Evolutionary conservation across 2,329 filamentous ascomycete species (phyloP).

Genomic region (Apiospora pterosperma): DNA sequence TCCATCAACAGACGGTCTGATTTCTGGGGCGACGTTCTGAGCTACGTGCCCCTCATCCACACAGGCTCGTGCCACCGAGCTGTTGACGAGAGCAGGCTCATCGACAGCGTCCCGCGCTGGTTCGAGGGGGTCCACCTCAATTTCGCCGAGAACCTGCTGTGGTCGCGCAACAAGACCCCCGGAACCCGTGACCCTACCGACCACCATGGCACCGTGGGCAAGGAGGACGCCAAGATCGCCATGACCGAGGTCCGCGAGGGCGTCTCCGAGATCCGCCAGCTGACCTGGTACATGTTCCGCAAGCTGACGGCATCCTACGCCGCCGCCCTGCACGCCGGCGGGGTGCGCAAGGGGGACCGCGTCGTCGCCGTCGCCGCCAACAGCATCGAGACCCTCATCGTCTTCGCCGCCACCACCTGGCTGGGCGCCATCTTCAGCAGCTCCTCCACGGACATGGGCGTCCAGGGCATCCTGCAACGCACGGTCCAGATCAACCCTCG

Average conservation of each 20-base stretch:
- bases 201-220: constrained; percentile 50
- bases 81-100: constrained; percentile 67
- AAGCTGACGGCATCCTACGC: constrained; percentile 54
- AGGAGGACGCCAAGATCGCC: constrained; percentile 69
- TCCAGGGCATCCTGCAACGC: constrained; percentile 72
- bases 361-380: constrained; percentile 75
- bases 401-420: constrained; percentile 67
- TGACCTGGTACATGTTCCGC: constrained; percentile 68
- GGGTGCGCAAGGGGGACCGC: constrained; percentile 68
- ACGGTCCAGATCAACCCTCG: constrained; percentile 72
- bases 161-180: constrained; percentile 37
- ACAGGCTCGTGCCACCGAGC: constrained; percentile 55
- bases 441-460: constrained; percentile 80
- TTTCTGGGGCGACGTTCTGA: constrained; percentile 66
- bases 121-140: constrained; percentile 73
- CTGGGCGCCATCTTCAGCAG: constrained; percentile 74
- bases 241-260: constrained; percentile 72
- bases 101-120: constrained; percentile 72
- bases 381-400: constrained; percentile 67
- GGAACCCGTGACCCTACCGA: constrained; percentile 33
- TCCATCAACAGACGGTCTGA: constrained; percentile 58
- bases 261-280: constrained; percentile 47
- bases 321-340: constrained; percentile 62
- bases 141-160: constrained; percentile 79
- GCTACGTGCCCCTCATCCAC: constrained; percentile 58